Evolutionary conservation across 805 yeast species (phyloP).

Genomic region (Komagataella pseudopastoris): DNA sequence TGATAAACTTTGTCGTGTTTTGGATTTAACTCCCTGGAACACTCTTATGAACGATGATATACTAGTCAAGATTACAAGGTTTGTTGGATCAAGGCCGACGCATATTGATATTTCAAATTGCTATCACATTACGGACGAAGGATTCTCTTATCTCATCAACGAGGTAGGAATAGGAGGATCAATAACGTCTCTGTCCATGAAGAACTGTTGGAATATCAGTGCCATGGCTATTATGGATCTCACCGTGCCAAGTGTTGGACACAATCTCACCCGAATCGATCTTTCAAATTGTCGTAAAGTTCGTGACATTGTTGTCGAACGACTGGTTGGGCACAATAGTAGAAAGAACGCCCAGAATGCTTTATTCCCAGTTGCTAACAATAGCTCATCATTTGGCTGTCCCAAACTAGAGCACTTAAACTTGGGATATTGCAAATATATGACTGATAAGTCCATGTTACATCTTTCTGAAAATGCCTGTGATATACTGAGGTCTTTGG

Average conservation of each 20-base stretch:
- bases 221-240: conserved; percentile 78
- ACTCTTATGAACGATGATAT: conserved; percentile 45
- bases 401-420: conserved; percentile 37
- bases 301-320: conserved; percentile 51
- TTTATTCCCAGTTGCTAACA: not conserved
- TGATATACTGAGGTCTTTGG: conserved; percentile 38
- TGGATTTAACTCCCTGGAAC: conserved; percentile 54
- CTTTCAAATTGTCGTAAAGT: conserved; percentile 64
- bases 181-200: conserved; percentile 42
- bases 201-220: conserved; percentile 62
- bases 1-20: conserved; percentile 30
- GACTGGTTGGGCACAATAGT: conserved; percentile 41
- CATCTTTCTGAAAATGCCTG: conserved; percentile 49
- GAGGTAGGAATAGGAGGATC: conserved; percentile 57
- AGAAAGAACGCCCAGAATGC: conserved; percentile 8
- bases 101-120: conserved; percentile 55
- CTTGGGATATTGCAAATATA: conserved; percentile 63
- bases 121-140: conserved; percentile 65
- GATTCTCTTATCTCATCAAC: conserved; percentile 57
- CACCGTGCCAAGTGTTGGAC: conserved; percentile 51
- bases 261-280: conserved; percentile 43
- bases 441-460: conserved; percentile 56
- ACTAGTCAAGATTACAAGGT: conserved; percentile 44
- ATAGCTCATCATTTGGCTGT: conserved; percentile 30
- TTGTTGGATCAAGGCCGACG: conserved; percentile 58